Base-by-base conservation (phyloP, 2,329 filamentous ascomycete genomes). In the Westerdykella sp. region DNA sequence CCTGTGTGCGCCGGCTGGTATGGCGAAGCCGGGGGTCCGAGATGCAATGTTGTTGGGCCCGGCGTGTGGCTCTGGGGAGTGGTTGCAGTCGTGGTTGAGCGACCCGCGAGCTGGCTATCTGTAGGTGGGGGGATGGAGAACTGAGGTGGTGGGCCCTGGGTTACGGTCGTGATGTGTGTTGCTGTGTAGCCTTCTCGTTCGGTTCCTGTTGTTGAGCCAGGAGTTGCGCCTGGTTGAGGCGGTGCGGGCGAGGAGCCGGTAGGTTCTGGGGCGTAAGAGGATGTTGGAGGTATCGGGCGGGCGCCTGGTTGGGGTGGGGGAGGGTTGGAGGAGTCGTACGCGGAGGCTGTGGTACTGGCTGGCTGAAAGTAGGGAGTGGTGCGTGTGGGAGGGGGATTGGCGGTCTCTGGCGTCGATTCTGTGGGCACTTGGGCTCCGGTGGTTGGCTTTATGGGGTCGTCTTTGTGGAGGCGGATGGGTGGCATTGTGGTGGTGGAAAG, bases 401-500 rank as follows among this genome's bases (percentile, higher is more conserved):
- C 67, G 65, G 1, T 66, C 68, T 18, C 61, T 45, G 28, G 61
- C 67, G 34, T 53, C 47, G 44, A 58, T 51, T 56, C 70, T 71
- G 45, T 57, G 55, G 36, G 54, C 53, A 16, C 18, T 41, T 34
- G 40, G 7, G 25, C 37, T 16, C 22, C 18, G n/a, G 18, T 34
- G 12, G 46, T 48, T 5, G 71, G 62, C 11, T 60, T 60, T 49
- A 75, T 73, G 41, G 72, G 72, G 18, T 66, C 66, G 49, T 74
- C 62, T 43, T 69, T 68, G 63, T 73, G 69, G 43, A 73, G 63
- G 35, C 63, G 69, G 36, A 74, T 68, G 11, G 70, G 71, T 11
- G 71, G 69, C 72, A 74, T 74, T 10, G 34, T 67, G 45, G 40
- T 39, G 37, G 41, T 47, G 28, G 42, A 10, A 28, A 28, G 4